Evolutionary conservation across 257 asterid genomes (phyloP), one percentile per base, ranked within the genome.

Genomic region (Galeopsis tetrahit): DNA sequence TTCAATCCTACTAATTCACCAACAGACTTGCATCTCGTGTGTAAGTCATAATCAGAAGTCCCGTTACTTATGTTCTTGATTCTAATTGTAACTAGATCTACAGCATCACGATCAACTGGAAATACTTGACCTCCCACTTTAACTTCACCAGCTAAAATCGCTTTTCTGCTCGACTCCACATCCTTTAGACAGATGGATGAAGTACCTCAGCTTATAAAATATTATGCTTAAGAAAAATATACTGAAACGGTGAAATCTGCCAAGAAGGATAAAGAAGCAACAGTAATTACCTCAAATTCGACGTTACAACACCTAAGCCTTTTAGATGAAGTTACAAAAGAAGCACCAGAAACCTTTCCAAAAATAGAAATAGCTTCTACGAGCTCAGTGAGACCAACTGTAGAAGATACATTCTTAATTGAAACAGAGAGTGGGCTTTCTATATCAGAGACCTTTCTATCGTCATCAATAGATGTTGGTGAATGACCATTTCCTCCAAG

Each of bases 1-100:
- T 80, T 66, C 70, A 88, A 79, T 46, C 90, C 89, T 71, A 73
- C 82, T 5, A 85, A 78, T 44, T 64, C 79, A 77, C 90, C 90
- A 58, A 70, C 51, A 34, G 81, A 59, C 74, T 78, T 84, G 77
- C 87, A 86, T 63, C 65, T 73, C 11, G 73, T 69, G 52, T 82
- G 85, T 17, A 86, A 72, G 10, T 40, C 68, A 21, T 49, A 66
- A 61, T 73, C 79, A 71, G 81, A 10, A 69, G 87, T 77, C 55
- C 66, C 70, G n/a, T 69, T 4, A 3, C 63, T 62, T 63, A 86
- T 78, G 76, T 78, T 85, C 66, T 69, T 60, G 79, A 88, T 84
- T 77, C 84, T 82, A 72, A 88, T 53, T 21, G 77, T 73, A 61
- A 78, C 84, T 17, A 79, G 39, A 38, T 72, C 69, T 34, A 77